These are phyloP conservation scores for Scedosporium apiospermum DNA, from an alignment of 2,329 filamentous ascomycete species.

Conservation along the genomic window DNA sequence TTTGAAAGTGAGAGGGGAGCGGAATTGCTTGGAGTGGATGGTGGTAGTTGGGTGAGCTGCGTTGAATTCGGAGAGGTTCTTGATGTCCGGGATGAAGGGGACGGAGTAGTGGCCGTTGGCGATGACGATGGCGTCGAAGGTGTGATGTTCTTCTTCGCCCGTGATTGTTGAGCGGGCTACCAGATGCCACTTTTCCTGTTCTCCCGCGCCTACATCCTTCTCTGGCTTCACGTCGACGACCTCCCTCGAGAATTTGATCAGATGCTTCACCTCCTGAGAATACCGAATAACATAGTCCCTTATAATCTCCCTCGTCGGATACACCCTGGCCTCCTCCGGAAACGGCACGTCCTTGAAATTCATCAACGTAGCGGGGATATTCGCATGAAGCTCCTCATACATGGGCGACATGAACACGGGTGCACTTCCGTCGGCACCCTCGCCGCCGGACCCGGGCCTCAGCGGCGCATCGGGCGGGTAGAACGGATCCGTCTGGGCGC, in stretches of 20 bases:
- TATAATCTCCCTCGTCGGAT: slow-evolving; percentile 63
- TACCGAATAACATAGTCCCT: slow-evolving; percentile 67
- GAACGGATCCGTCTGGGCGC: slow-evolving; percentile 63
- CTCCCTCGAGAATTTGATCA: slow-evolving; percentile 62
- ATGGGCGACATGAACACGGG: slow-evolving; percentile 72
- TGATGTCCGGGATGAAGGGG: slow-evolving; percentile 55
- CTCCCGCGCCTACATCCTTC: slow-evolving; percentile 11
- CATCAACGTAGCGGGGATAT: slow-evolving; percentile 79
- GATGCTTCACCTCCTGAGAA: slow-evolving; percentile 53
- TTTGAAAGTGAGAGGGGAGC: slow-evolving; percentile 51
- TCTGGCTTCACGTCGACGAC: slow-evolving; percentile 48
- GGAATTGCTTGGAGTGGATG: slow-evolving; percentile 72
- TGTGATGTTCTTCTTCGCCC: slow-evolving; percentile 26
- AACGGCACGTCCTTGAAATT: slow-evolving; percentile 64
- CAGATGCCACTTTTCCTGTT: slow-evolving; percentile 50
- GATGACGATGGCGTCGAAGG: slow-evolving; percentile 67
- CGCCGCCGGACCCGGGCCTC: slow-evolving; percentile 25
- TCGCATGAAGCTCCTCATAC: slow-evolving; percentile 76
- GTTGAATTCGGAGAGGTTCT: slow-evolving; percentile 51
- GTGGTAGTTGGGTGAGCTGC: slow-evolving; percentile 49
- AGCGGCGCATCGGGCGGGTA: slow-evolving; percentile 54
- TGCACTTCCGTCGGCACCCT: slow-evolving; percentile 16
- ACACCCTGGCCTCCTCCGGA: slow-evolving; percentile 54
- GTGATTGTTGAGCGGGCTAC: slow-evolving; percentile 40
- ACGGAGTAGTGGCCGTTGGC: slow-evolving; percentile 68